Evolutionary conservation across 164 flowering plant species (phyloP).

Genomic region (Dillenia turbinata): DNA sequence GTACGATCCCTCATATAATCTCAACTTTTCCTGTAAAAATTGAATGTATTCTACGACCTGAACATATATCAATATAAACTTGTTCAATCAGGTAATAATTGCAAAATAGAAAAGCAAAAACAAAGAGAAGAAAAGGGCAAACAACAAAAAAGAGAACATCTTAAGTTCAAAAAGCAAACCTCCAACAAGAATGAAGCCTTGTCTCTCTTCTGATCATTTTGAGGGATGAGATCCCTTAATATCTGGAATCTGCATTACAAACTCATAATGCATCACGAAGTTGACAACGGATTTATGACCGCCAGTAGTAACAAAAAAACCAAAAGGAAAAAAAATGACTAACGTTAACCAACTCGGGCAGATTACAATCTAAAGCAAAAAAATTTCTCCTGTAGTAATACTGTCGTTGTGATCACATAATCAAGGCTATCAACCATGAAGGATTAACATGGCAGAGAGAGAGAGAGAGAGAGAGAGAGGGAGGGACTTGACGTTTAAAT

Average conservation of each 20-base stretch:
- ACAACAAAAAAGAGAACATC: too few species aligned
- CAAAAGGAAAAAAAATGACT: neutral
- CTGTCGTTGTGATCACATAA: neutral
- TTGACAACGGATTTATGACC: neutral
- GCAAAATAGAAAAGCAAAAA: neutral
- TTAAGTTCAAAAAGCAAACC: slow-evolving; percentile 21
- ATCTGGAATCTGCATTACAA: slow-evolving; percentile 61
- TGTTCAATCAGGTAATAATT: neutral
- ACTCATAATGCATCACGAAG: neutral
- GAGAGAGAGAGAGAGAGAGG: neutral
- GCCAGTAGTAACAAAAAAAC: neutral
- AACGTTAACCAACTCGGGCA: too few species aligned
- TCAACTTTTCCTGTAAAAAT: slow-evolving; percentile 63
- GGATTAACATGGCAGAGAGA: neutral
- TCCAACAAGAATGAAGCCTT: slow-evolving; percentile 62
- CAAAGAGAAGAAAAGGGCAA: neutral
- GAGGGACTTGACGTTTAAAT: too few species aligned
- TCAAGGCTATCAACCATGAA: neutral
- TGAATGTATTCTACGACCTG: slow-evolving; percentile 86
- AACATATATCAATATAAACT: slow-evolving; percentile 5
- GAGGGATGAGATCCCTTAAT: slow-evolving; percentile 55
- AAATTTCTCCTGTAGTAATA: neutral
- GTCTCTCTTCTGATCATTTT: slow-evolving; percentile 63
- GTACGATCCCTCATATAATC: slow-evolving; percentile 54
- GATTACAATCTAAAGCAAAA: neutral